A percentile compares a stretch with the other conserved stretches of the same genome.
These are phyloP conservation scores for Magnaporthiopsis incrustans DNA, from an alignment of 2,329 filamentous ascomycete species.

Conservation along the genomic window DNA sequence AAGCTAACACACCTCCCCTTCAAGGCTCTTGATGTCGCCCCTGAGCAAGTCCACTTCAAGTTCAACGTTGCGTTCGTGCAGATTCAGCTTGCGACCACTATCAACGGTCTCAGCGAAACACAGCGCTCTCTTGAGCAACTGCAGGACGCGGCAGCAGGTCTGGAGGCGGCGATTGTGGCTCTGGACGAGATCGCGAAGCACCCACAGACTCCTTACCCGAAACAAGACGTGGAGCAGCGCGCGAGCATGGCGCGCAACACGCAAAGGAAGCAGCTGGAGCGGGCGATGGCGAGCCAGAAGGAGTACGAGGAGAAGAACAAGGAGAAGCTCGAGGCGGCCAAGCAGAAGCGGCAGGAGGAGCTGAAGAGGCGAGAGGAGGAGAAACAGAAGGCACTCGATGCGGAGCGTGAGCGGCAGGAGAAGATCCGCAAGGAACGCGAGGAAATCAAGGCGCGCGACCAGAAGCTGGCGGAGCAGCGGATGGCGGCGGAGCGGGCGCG, in stretches of 20 bases:
- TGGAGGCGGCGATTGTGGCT: constrained; percentile 77
- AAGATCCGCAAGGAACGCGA: constrained; percentile 83
- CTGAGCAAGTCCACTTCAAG: constrained; percentile 82
- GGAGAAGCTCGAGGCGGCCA: constrained; percentile 73
- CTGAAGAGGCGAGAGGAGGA: constrained; percentile 70
- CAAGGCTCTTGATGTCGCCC: constrained; percentile 66
- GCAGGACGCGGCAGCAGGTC: constrained; percentile 63
- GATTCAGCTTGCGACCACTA: constrained; percentile 79
- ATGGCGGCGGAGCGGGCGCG: constrained; percentile 61
- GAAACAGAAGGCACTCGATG: constrained; percentile 57
- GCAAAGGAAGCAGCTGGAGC: constrained; percentile 82
- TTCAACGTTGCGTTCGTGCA: constrained; percentile 99
- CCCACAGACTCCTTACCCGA: constrained; percentile 74
- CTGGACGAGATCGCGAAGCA: constrained; percentile 56
- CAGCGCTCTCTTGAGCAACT: constrained; percentile 75
- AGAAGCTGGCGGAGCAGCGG: constrained; percentile 62
- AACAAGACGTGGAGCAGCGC: constrained; percentile 84
- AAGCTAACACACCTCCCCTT: background rate
- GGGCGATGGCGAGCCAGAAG: constrained; percentile 73
- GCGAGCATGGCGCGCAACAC: constrained; percentile 97
- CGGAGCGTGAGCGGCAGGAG: constrained; percentile 64
- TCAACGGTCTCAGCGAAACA: constrained; percentile 66
- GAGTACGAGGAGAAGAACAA: constrained; percentile 94
- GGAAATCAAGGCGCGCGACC: constrained; percentile 68
- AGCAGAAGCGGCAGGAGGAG: constrained; percentile 73